Base-by-base conservation (phyloP, 1,139 yeast species). In the Taiozyma onychis region DNA sequence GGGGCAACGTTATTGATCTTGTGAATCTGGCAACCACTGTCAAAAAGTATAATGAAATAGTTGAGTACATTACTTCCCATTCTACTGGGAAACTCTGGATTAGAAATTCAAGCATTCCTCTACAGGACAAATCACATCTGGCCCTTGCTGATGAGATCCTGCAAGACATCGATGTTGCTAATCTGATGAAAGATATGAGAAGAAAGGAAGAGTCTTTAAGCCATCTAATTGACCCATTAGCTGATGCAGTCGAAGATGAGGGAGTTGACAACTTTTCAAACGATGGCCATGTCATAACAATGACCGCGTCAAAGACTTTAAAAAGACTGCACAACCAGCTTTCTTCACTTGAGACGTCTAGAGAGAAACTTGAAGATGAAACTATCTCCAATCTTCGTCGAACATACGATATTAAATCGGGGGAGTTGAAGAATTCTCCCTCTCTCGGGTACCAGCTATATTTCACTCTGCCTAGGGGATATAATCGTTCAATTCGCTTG, bases 1-100 rank as follows among this genome's bases (percentile, higher is more conserved):
- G 72, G 46, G 77, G 77, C 0, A 72, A 69, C 26, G 73, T 79
- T 0, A 52, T 69, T 21, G 83, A 79, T 44, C 59, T 80, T 44
- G 59, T 76, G 2, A 68, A 73, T 18, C 58, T 78, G 7, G 74
- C 80, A 0, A 63, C 65, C 21, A 72, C 80, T 0, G 62, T 80
- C 6, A 47, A 54, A 6, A 53, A 57, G 8, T 61, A 63, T 30
- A 59, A 57, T 3, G 47, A 45, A 1, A 46, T 70, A 3, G 51
- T 54, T 32, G 27, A 18, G 2, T 22, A 48, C 11, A 47, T 58
- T 2, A 9, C 13, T 18, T 8, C 24, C 4, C 41, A 37, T 18
- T 18, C 41, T 49, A 24, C 34, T 35, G 8, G 6, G 13, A 1
- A 5, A 32, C 3, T 18, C 4, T 37, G 41, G 41, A 32, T 22